Evolutionary conservation across 1,139 yeast species (phyloP).

Genomic region (Yamadazyma jaroonii): DNA sequence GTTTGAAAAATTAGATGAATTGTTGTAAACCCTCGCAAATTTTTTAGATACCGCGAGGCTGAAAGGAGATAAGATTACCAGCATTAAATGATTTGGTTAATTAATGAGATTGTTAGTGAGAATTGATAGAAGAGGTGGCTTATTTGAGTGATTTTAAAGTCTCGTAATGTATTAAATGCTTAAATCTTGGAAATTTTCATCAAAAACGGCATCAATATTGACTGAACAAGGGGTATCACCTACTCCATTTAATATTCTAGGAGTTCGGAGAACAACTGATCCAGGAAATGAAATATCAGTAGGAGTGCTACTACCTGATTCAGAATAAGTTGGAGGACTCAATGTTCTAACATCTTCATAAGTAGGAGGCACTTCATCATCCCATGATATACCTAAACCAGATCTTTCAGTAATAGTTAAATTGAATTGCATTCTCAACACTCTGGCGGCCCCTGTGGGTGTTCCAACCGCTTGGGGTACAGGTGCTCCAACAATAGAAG

Average conservation of each 20-base stretch:
- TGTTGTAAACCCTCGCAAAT: too few species aligned
- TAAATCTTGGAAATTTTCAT: slow-evolving; percentile 36
- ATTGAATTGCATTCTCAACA: slow-evolving; percentile 90
- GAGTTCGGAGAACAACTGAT: slow-evolving; percentile 20
- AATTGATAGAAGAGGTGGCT: too few species aligned
- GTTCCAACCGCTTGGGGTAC: slow-evolving; percentile 50
- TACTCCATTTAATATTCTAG: slow-evolving; percentile 43
- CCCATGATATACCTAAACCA: slow-evolving; percentile 97
- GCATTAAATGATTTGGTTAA: too few species aligned
- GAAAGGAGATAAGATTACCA: too few species aligned
- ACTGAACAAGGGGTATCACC: slow-evolving; percentile 37
- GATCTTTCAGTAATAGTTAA: slow-evolving; percentile 79
- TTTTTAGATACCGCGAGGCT: too few species aligned
- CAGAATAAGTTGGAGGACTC: slow-evolving; percentile 79
- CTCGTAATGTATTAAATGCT: slow-evolving; percentile 18
- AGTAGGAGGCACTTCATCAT: slow-evolving; percentile 97
- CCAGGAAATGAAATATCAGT: slow-evolving; percentile 11
- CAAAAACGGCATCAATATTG: slow-evolving; percentile 29
- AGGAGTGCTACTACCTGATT: slow-evolving; percentile 22
- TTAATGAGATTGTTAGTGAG: too few species aligned
- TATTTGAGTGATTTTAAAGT: too few species aligned
- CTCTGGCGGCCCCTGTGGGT: slow-evolving; percentile 94
- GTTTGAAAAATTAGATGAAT: too few species aligned
- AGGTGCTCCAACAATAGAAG: slow-evolving; percentile 6
- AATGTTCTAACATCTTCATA: slow-evolving; percentile 79